phyloP scores from a whole-genome alignment of 257 asterid genomes.

The Solanum gracilifrons region DNA sequence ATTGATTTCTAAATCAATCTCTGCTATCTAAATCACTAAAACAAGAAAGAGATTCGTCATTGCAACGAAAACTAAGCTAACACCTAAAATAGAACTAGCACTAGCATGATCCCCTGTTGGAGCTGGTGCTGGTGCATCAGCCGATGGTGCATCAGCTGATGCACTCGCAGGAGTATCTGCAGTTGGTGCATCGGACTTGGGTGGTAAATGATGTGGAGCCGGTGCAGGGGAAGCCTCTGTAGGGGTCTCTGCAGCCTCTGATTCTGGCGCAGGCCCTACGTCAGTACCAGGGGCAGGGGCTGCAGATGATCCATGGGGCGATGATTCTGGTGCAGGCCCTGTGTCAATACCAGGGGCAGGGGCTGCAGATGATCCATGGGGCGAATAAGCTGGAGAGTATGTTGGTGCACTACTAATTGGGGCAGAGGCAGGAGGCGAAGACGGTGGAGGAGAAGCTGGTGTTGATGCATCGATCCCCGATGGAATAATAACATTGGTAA shows the following conservation, averaged over 20 bases:
- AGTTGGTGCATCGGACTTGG: slow-evolving; percentile 8
- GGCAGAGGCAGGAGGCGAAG: not conserved
- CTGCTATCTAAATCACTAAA: not conserved
- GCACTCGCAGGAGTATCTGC: slow-evolving; percentile 3
- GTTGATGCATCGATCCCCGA: slow-evolving; percentile 19
- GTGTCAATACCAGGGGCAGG: not conserved
- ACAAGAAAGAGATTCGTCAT: not conserved
- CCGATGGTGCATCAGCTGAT: not conserved
- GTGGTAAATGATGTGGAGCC: slow-evolving; percentile 2
- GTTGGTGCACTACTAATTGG: not conserved
- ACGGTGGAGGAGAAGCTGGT: not conserved
- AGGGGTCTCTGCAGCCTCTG: not conserved
- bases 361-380: too few species aligned
- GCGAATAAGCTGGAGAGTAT: not conserved
- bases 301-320: not conserved
- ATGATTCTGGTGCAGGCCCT: not conserved
- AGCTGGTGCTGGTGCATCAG: not conserved
- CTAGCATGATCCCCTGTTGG: not conserved
- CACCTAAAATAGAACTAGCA: not conserved
- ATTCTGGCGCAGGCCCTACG: not conserved
- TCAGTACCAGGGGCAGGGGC: not conserved
- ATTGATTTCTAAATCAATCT: not conserved
- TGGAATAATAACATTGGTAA: slow-evolving; percentile 42
- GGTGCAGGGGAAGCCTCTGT: slow-evolving; percentile 4
- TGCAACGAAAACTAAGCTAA: not conserved